phyloP scores from a whole-genome alignment of 139 green algal species.

The Picochlorum costavermella region DNA sequence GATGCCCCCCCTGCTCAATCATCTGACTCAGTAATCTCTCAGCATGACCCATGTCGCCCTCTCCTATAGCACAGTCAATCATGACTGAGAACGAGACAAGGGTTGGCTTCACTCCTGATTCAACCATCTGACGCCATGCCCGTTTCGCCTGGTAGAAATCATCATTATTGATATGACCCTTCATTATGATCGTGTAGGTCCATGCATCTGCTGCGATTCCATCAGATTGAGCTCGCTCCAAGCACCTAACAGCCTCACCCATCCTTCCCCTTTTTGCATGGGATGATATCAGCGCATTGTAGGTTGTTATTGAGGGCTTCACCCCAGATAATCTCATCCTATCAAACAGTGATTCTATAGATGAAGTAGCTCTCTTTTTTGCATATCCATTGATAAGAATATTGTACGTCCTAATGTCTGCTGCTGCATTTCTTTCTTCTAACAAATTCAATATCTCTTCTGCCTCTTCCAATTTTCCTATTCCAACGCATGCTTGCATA shows the following conservation, averaged over 20 bases:
- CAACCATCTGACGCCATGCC: constrained; percentile 30
- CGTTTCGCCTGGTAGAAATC: constrained; percentile 18
- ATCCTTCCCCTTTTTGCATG: constrained; percentile 39
- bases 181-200: constrained; percentile 38
- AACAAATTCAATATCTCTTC: constrained; percentile 30
- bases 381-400: constrained; percentile 47
- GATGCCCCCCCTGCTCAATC: constrained; percentile 43
- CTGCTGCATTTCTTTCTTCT: not conserved
- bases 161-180: constrained; percentile 26
- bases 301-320: constrained; percentile 40
- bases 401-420: constrained; percentile 48
- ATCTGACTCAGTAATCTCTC: constrained; percentile 24
- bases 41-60: constrained; percentile 54
- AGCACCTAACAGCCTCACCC: constrained; percentile 21
- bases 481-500: constrained; percentile 49
- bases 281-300: constrained; percentile 53
- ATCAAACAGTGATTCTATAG: constrained; percentile 28
- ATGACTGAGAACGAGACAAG: constrained; percentile 60
- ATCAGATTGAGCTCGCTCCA: constrained; percentile 29
- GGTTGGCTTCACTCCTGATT: constrained; percentile 19
- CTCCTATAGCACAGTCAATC: constrained; percentile 60
- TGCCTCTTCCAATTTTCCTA: constrained; percentile 38
- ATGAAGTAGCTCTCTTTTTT: constrained; percentile 14
- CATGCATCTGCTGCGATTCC: constrained; percentile 44
- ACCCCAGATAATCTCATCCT: constrained; percentile 27